phyloP scores from a whole-genome alignment of 495 filamentous ascomycete species.

The Hyaloscypha finlandica region DNA sequence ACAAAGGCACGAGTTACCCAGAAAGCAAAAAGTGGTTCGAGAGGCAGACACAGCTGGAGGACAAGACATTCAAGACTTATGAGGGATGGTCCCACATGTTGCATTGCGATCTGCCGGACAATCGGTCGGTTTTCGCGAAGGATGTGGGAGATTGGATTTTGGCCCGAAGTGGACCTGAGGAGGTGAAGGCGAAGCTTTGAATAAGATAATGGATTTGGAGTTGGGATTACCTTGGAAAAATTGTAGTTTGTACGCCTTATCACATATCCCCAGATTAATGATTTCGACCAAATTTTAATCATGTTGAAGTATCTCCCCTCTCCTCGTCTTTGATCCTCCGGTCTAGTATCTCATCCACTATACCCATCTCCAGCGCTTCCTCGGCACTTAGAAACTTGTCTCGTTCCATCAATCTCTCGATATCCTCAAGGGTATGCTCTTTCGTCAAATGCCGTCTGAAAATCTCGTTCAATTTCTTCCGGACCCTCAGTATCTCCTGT shows the following conservation, averaged over 20 bases:
- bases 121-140: constrained; percentile 60
- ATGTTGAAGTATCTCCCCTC: constrained; percentile 15
- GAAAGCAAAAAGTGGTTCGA: constrained; percentile 63
- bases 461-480: constrained; percentile 85
- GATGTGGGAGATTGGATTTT: constrained; percentile 80
- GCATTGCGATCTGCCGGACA: constrained; percentile 67
- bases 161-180: constrained; percentile 36
- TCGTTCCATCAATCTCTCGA: constrained; percentile 94
- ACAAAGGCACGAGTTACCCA: constrained; percentile 64
- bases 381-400: constrained; percentile 91
- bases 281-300: neutral
- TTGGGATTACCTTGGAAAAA: neutral
- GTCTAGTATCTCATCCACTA: constrained; percentile 85
- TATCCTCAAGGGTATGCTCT: constrained; percentile 69
- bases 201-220: neutral
- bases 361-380: constrained; percentile 85
- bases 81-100: constrained; percentile 79
- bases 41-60: constrained; percentile 51
- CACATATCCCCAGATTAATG: neutral
- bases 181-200: constrained; percentile 25
- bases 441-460: constrained; percentile 85
- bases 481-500: constrained; percentile 88
- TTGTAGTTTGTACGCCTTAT: neutral
- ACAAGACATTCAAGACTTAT: constrained; percentile 71
- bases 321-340: constrained; percentile 44